Evolutionary conservation across 768 basidiomycete genomes (phyloP).

Genomic region (Boletus fagicola): DNA sequence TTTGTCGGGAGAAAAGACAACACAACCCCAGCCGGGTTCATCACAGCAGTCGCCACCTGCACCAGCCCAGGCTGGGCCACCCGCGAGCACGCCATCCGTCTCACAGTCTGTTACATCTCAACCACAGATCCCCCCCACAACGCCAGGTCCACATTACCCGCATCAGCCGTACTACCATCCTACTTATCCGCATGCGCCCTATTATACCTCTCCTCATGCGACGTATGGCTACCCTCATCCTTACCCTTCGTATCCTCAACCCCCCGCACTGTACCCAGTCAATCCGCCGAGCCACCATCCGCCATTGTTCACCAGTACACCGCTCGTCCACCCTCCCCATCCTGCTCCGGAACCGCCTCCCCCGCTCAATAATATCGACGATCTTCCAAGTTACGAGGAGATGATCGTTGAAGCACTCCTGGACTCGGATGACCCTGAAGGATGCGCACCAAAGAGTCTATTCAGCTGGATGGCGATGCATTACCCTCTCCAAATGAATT

Average conservation of each 20-base stretch:
- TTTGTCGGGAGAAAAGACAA: slow-evolving; percentile 14
- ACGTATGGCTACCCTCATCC: slow-evolving; percentile 41
- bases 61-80: slow-evolving; percentile 25
- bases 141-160: slow-evolving; percentile 41
- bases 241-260: slow-evolving; percentile 31
- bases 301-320: slow-evolving; percentile 37
- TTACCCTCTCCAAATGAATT: slow-evolving; percentile 86
- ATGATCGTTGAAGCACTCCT: slow-evolving; percentile 84
- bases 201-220: slow-evolving; percentile 50
- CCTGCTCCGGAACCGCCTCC: slow-evolving; percentile 29
- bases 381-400: slow-evolving; percentile 85
- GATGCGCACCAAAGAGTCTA: slow-evolving; percentile 77
- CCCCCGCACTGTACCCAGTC: slow-evolving; percentile 32
- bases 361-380: slow-evolving; percentile 34
- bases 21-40: slow-evolving; percentile 18
- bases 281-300: slow-evolving; percentile 29
- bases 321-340: slow-evolving; percentile 35
- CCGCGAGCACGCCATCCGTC: slow-evolving; percentile 17
- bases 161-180: slow-evolving; percentile 57
- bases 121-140: slow-evolving; percentile 20
- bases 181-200: slow-evolving; percentile 65
- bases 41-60: slow-evolving; percentile 20
- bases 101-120: slow-evolving; percentile 22
- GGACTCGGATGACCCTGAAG: slow-evolving; percentile 67
- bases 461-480: slow-evolving; percentile 81